Evolutionary conservation across 1,139 yeast species (phyloP).

Genomic region (Magnusiomyces starmeri): DNA sequence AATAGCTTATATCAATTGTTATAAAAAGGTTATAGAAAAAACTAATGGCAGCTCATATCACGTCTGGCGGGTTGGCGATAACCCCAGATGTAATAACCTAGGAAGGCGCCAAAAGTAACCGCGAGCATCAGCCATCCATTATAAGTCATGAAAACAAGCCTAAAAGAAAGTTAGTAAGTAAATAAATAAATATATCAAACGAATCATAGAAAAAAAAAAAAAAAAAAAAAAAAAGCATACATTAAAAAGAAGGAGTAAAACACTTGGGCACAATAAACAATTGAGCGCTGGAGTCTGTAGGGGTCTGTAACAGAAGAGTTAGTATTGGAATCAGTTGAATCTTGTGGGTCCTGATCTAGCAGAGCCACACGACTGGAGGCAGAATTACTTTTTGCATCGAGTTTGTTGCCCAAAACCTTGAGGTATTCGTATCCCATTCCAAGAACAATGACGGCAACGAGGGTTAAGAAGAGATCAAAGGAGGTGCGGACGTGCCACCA

Average conservation of each 20-base stretch:
- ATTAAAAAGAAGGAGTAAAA: slow-evolving; percentile 70
- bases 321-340: background rate
- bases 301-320: background rate
- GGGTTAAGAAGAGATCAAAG: slow-evolving; percentile 46
- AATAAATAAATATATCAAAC: too few species aligned
- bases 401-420: slow-evolving; percentile 35
- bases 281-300: slow-evolving; percentile 22
- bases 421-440: slow-evolving; percentile 58
- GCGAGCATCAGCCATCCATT: slow-evolving; percentile 79
- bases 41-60: slow-evolving; percentile 47
- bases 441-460: slow-evolving; percentile 43
- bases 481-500: slow-evolving; percentile 71
- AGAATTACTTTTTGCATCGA: slow-evolving; percentile 20
- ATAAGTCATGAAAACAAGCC: slow-evolving; percentile 71
- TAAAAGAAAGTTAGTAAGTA: slow-evolving; percentile 7
- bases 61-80: slow-evolving; percentile 29
- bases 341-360: background rate
- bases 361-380: background rate
- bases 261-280: slow-evolving; percentile 62
- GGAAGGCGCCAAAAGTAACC: slow-evolving; percentile 58
- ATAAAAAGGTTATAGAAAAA: background rate
- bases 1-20: too few species aligned
- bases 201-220: too few species aligned
- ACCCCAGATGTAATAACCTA: slow-evolving; percentile 62
- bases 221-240: slow-evolving; percentile 29